Evolutionary conservation across 2,329 filamentous ascomycete species (phyloP), one percentile per base, ranked within the genome.

Genomic region (Hymenoscyphus fructigenus): DNA sequence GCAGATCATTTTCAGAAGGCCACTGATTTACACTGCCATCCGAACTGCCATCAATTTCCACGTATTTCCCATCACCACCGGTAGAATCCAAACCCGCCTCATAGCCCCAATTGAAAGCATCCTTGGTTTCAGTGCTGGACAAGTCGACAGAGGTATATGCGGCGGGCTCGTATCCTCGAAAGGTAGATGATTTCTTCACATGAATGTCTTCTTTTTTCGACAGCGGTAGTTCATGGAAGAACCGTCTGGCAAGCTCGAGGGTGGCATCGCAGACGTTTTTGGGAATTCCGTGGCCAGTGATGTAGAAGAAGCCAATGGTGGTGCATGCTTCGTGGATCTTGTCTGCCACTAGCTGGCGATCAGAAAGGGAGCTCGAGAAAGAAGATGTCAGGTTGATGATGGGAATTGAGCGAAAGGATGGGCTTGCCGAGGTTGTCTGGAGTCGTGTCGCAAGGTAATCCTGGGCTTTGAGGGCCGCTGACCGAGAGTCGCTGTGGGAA

Each of bases 81-180:
- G 68, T 71, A 14, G 71, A 70, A 62, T 75, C 73, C 12, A 74
- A 58, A 12, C 72, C 73, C 28, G 68, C 66, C 57, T 75, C 73
- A 64, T 75, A 75, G 5, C 71, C 73, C 71, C 71, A 74, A 66
- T 75, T 74, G 62, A 75, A 75, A 2, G 70, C 76, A 67, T 81
- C 81, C 68, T 83, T 84, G 34, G 82, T 75, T 66, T 83, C 82
- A 4, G 81, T 81, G 32, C 77, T 74, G 4, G 77, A 75, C 15
- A 76, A 78, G 14, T 77, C 75, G 15, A 82, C 72, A 1, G 77
- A 79, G 66, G 84, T 81, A 2, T 77, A 78, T 5, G 78, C 76
- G 1, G 83, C 73, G 55, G 80, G 74, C 68, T 85, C 83, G 68
- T 84, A 85, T 23, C 83, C 83, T 58, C 83, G 76, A 68, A 74